Evolutionary conservation across 176 grass and related monocot genomes (phyloP).

Genomic region (Avena insularis): DNA sequence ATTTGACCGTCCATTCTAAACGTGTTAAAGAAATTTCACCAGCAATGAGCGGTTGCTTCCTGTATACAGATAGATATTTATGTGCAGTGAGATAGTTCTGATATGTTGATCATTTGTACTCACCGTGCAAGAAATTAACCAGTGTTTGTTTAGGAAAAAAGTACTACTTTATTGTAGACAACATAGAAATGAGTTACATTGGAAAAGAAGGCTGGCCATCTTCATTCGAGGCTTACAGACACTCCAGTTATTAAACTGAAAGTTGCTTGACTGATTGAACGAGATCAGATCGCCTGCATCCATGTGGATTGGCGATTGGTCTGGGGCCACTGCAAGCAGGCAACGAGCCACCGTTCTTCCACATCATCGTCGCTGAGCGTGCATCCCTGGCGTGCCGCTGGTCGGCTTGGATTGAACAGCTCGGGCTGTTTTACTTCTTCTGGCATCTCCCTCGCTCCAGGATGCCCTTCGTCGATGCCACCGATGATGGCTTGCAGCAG

Average conservation of each 20-base stretch:
- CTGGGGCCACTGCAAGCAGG: constrained; percentile 53
- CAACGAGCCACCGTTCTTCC: constrained; percentile 53
- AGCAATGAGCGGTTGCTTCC: background rate
- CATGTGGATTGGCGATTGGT: constrained; percentile 41
- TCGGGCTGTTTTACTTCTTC: constrained; percentile 8
- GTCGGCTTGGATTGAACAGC: background rate
- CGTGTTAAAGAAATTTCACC: background rate
- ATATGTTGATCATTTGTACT: background rate
- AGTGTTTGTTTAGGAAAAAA: background rate
- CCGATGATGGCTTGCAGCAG: constrained; percentile 55
- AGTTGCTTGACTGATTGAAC: background rate
- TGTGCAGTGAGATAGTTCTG: background rate
- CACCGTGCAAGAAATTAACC: background rate
- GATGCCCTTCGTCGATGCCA: background rate
- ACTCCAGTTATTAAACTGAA: constrained; percentile 4
- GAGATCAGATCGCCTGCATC: constrained; percentile 52
- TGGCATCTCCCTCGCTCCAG: background rate
- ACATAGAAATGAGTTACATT: background rate
- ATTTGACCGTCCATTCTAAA: background rate
- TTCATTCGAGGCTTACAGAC: background rate
- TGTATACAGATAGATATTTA: constrained; percentile 9
- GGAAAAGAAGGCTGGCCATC: background rate
- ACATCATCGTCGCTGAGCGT: background rate
- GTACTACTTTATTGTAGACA: background rate
- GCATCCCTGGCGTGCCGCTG: background rate